Evolutionary conservation across 129 eudicot genomes (phyloP), one percentile per base, ranked within the genome.

Genomic region (Flaveria brownii): DNA sequence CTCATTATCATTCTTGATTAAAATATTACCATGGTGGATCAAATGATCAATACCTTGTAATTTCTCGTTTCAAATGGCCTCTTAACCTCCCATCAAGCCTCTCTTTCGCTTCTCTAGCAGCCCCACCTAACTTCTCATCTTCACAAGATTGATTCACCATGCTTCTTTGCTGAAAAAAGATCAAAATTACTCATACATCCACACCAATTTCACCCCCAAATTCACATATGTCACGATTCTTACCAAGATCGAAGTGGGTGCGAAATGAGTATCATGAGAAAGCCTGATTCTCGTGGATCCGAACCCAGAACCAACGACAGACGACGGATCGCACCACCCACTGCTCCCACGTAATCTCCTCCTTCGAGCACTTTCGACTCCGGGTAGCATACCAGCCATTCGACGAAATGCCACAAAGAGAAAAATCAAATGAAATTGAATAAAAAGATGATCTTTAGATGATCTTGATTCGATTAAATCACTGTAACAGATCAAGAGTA

Each of bases 61-160:
- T 62, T 28, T 82, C 76, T 60, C 82, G 76, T 67, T 80, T 85
- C 47, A 73, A 46, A 55, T 82, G 86, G 33, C 87, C 85, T 71
- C 85, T 81, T 3, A 88, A 79, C 81, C 86, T 86, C 72, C 84
- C 88, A 68, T 86, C 85, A 54, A 88, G 60, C 39, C 91, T 86
- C 68, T 82, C 87, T 82, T 84, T 88, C 39, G 94, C 94, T 86
- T 88, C 85, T 79, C 90, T 79, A 15, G 90, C 94, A 14, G 63
- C 76, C 6, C 80, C 86, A 17, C 86, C 82, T 63, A 88, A 81
- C 81, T 82, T 83, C 56, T 83, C 84, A 75, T 85, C 91, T 52
- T 80, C 79, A 57, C 55, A 75, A 36, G 70, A 61, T 76, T 79
- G 81, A 64, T 61, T 72, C 71, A 75, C 67, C 77, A 61, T 68